These are phyloP conservation scores for Teunomyces pallodes DNA, from an alignment of 805 yeast genomes.

Conservation along the genomic window DNA sequence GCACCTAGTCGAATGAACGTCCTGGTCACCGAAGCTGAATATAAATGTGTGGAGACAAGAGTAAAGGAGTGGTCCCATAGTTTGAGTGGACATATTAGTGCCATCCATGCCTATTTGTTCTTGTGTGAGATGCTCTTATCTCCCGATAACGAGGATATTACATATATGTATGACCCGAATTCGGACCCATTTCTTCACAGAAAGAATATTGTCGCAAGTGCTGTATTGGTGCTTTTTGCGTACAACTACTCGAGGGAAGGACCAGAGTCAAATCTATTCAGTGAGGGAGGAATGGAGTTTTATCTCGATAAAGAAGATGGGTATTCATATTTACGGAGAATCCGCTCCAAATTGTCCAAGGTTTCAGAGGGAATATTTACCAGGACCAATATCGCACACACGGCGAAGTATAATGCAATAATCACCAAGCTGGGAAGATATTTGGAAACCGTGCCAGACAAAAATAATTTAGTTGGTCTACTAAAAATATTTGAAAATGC, in stretches of 20 bases:
- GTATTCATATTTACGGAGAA: slow-evolving; percentile 47
- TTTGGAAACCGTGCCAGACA: slow-evolving; percentile 38
- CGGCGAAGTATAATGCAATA: slow-evolving; percentile 39
- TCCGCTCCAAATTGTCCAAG: slow-evolving; percentile 41
- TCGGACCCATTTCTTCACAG: slow-evolving; percentile 45
- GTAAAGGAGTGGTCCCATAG: slow-evolving; percentile 10
- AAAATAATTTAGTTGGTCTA: slow-evolving; percentile 55
- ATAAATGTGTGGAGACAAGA: slow-evolving; percentile 7
- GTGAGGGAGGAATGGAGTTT: slow-evolving; percentile 11
- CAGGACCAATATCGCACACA: slow-evolving; percentile 9
- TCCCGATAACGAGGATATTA: slow-evolving; percentile 48
- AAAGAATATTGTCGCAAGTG: slow-evolving; percentile 41
- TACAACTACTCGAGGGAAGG: slow-evolving; percentile 50
- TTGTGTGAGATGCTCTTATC: slow-evolving; percentile 60
- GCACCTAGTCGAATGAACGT: slow-evolving; percentile 28
- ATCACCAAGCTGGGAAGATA: slow-evolving; percentile 41
- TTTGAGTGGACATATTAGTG: slow-evolving; percentile 23
- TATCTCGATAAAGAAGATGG: slow-evolving; percentile 47
- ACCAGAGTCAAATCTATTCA: slow-evolving; percentile 36
- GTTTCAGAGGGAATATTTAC: slow-evolving; percentile 24
- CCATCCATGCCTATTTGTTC: slow-evolving; percentile 59
- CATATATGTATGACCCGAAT: slow-evolving; percentile 48
- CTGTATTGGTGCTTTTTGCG: slow-evolving; percentile 49
- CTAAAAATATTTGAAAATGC: slow-evolving; percentile 42
- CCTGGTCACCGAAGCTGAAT: slow-evolving; percentile 6